phyloP scores from a whole-genome alignment of 495 filamentous ascomycete species.

The Articulospora tetracladia region DNA sequence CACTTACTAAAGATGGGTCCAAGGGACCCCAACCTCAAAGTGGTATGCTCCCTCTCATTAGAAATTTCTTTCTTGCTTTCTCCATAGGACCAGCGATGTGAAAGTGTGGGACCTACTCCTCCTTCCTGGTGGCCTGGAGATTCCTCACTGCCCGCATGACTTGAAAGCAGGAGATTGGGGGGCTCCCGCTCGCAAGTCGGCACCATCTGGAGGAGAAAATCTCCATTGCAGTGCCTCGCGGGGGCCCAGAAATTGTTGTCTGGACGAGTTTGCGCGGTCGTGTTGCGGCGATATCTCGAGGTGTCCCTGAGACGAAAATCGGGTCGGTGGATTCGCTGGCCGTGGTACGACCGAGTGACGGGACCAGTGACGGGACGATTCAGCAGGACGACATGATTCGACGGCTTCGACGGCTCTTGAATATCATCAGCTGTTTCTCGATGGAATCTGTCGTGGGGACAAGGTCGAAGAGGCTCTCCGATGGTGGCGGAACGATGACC shows the following conservation, averaged over 20 bases:
- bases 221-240: background rate
- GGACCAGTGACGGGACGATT: background rate
- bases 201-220: background rate
- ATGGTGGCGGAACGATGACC: background rate
- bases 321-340: background rate
- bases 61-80: background rate
- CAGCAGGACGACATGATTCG: background rate
- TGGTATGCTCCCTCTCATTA: background rate
- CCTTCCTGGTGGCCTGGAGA: background rate
- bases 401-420: background rate
- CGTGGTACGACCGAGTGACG: background rate
- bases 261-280: background rate
- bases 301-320: background rate
- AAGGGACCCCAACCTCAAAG: background rate
- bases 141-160: background rate
- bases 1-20: no score
- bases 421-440: background rate
- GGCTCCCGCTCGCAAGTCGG: background rate
- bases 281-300: background rate
- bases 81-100: no score
- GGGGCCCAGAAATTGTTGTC: background rate
- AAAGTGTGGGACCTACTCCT: background rate
- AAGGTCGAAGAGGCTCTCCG: background rate
- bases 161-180: background rate
- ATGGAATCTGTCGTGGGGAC: background rate